Conservation (phyloP, 495 filamentous ascomycete species). For the Aspergillus diversus region DNA sequence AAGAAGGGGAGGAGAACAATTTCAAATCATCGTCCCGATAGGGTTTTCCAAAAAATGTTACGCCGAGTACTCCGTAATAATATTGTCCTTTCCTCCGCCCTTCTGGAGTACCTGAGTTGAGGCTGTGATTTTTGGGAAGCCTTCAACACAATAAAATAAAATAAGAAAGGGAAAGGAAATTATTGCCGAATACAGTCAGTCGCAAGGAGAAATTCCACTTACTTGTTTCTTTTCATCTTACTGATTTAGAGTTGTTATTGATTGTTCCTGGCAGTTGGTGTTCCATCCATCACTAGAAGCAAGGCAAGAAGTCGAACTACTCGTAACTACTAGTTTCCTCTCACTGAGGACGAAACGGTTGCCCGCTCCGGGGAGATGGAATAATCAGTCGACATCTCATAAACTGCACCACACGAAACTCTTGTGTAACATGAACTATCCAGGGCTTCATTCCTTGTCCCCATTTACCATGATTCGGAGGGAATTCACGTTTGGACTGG, state of each 20-base stretch:
- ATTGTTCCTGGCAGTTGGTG: not conserved
- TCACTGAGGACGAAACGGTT: not conserved
- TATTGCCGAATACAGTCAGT: too few species aligned
- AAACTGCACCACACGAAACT: not conserved
- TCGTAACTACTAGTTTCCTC: too few species aligned
- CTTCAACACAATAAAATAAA: too few species aligned
- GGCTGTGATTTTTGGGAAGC: too few species aligned
- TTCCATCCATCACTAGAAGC: not conserved
- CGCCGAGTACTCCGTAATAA: too few species aligned
- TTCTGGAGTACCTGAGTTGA: too few species aligned
- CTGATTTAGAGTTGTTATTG: not conserved
- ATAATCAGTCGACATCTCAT: constrained; percentile 7
- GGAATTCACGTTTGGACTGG: not conserved
- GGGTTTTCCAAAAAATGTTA: too few species aligned
- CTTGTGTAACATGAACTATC: constrained; percentile 13
- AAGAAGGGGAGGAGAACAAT: too few species aligned
- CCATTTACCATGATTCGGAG: not conserved
- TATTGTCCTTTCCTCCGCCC: too few species aligned
- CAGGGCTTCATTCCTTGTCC: constrained; percentile 5
- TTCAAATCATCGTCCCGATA: too few species aligned
- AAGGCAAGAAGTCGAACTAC: too few species aligned
- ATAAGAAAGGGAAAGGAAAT: too few species aligned
- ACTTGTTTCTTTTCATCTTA: not conserved
- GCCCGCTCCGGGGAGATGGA: constrained; percentile 1
- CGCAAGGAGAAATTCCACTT: not conserved